Base-by-base conservation (phyloP, 495 filamentous ascomycete species). In the Xylaria bambusicola region DNA sequence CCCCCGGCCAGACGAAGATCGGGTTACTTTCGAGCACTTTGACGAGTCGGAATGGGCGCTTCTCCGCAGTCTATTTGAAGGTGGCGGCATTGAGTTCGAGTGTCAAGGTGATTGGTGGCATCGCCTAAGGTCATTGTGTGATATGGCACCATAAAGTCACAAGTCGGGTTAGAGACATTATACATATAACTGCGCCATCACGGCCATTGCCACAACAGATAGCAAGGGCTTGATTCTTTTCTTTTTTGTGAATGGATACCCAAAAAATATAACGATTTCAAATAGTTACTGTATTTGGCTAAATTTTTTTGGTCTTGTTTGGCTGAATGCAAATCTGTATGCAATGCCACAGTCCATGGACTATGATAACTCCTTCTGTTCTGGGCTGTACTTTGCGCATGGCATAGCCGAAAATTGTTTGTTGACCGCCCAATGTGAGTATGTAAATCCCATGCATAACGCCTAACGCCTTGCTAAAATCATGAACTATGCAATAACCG, bases 381-480 rank as follows among this genome's bases (percentile, higher is more conserved):
- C 33, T 4, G 18, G 52, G 17, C 52, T 27, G 38, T 46, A 5
- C 40, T 46, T 45, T 51, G 40, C 27, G 46, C 17, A 59, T 18
- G 20, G 35, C 20, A 52, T 24, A n/a, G 5, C 35, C 46, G 33
- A 42, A 45, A 50, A 58, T 20, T 23, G 24, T 60, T 20, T 53
- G 38, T 60, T 29, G 50, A 58, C 52, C 62, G 51, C 62, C 31
- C 49, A 35, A 57, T 60, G 56, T 60, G 49, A 58, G 50, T 47
- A 36, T 64, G 52, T 56, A 33, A 57, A 56, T n/a, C 40, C 53
- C 40, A 60, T 61, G 46, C 54, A 57, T 23, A 68, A 68, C 66
- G 61, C 66, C 68, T 56, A 48, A 27, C 68, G 68, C 68, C 68
- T 63, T 71, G 68, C 68, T 71, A 33, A 65, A 68, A 71, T 68